phyloP scores from a whole-genome alignment of 768 basidiomycete species.

The Ramaria rubella region DNA sequence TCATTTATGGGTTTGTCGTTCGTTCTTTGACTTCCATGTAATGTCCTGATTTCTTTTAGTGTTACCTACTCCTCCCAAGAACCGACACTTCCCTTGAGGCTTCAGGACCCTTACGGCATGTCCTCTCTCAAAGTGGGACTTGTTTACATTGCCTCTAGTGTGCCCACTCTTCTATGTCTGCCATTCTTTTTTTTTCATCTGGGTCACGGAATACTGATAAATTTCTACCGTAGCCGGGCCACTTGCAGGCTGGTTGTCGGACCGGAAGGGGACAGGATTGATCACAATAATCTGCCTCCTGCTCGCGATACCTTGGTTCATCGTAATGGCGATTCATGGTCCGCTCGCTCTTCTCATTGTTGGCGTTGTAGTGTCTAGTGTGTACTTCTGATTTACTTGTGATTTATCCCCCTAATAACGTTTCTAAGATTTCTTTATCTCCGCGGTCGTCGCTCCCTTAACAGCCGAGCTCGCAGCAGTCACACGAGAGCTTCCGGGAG shows the following conservation, averaged over 20 bases:
- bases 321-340: slow-evolving; percentile 41
- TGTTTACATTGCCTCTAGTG: slow-evolving; percentile 57
- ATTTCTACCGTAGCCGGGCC: slow-evolving; percentile 27
- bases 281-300: slow-evolving; percentile 42
- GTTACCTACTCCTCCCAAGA: slow-evolving; percentile 43
- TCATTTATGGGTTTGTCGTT: slow-evolving; percentile 47
- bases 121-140: slow-evolving; percentile 50
- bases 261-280: slow-evolving; percentile 52
- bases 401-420: slow-evolving; percentile 4
- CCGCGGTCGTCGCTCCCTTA: slow-evolving; percentile 53
- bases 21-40: neutral
- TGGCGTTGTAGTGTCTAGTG: slow-evolving; percentile 50
- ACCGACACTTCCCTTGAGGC: slow-evolving; percentile 50
- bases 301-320: slow-evolving; percentile 59
- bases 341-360: slow-evolving; percentile 44
- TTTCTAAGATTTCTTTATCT: slow-evolving; percentile 51
- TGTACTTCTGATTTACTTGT: slow-evolving; percentile 15
- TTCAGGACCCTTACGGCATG: slow-evolving; percentile 44
- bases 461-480: slow-evolving; percentile 63
- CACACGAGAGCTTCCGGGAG: slow-evolving; percentile 47
- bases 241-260: slow-evolving; percentile 50
- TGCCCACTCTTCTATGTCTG: slow-evolving; percentile 62
- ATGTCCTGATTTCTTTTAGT: slow-evolving; percentile 24
- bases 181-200: neutral
- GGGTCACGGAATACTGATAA: neutral